Evolutionary conservation across 768 basidiomycete species (phyloP), one percentile per base, ranked within the genome.

Genomic region (Mycena albidolilacea): DNA sequence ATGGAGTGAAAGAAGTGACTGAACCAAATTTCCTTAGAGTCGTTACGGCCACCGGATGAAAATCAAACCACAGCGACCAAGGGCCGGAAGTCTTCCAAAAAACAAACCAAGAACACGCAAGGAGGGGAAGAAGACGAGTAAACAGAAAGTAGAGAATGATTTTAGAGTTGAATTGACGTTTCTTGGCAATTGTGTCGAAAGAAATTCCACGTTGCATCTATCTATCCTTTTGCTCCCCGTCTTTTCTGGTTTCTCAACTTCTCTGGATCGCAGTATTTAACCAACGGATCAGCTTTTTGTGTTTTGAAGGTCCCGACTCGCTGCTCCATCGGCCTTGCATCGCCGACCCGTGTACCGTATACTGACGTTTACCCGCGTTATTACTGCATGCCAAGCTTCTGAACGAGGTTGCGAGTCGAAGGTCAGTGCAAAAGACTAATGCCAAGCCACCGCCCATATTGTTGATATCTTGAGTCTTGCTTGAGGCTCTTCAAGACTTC

Each of bases 61-160:
- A 85, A 83, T 67, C 85, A 79, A 64, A 84, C 84, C 23, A 88
- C 82, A 75, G 83, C 84, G 69, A 88, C 85, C 0, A 84, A 84
- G 21, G 86, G 85, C 30, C 82, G 85, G 52, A 88, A 86, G 72
- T 85, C 86, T 0, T 81, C 72, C 19, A 87, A 86, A 74, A 81
- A 78, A 59, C 77, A 77, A 46, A 78, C 68, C 4, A 78, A 75
- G 38, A 54, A 68, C 3, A 70, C 55, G 15, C 73, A 78, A 61
- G 69, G 73, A 55, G 67, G 64, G 39, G 48, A 57, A 9, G 55
- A 74, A 21, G 66, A 68, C 46, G 68, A 69, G 38, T 54, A 62
- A 37, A 15, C 12, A 37, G 23, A 12, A 55, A 30, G 12, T 1
- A 30, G 21, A n/a, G 54, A 23, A 21, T 52, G 50, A 7, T 52